Base-by-base conservation (phyloP, 192 early-diverging fungal species). In the Pilaira anomala region DNA sequence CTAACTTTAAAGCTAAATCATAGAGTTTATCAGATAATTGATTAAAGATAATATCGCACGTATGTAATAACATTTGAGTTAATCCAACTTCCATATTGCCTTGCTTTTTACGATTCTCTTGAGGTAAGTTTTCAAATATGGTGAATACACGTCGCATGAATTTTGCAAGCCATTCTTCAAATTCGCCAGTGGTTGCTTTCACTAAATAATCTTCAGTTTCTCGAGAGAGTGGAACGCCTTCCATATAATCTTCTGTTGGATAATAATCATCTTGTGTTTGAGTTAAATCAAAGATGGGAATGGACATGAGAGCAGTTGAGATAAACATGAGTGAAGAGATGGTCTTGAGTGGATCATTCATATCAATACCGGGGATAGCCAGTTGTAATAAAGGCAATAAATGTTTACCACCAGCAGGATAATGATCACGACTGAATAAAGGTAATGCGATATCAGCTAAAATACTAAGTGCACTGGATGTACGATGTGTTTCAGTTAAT, bases 271-370 rank as follows among this genome's bases (percentile, higher is more conserved):
- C 21, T 18, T 16, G 36, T 28, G 49, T 55, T 55, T 80, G 78
- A 3, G 86, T 86, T 49, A 87, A 42, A 66, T 93, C 91, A 18
- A 73, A 60, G 5, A 94, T 60, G 0, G 91, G 88, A 2, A 91
- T 82, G 26, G 73, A 79, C 68, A 86, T 74, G 8, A 87, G 46
- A 22, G 85, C 81, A 53, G 80, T 79, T 8, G 78, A 80, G 25
- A 94, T 76, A 71, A 93, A 93, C 45, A 87, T 64, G 8, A 93
- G 60, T 2, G 91, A 79, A 14, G 80, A 76, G 28, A 80, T 83
- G 3, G 94, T 86, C 71, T 97, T 98, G 30, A 72, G 80, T 1
- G 90, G 85, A 59, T 98, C 96, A 72, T 98, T 98, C 68, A 94
- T 77, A 65, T 98, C 95, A 28, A 98, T 91, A 24, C 94, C 96